Conservation (phyloP, 108 stramenopile genomes). For the Epithemia pelagica region DNA sequence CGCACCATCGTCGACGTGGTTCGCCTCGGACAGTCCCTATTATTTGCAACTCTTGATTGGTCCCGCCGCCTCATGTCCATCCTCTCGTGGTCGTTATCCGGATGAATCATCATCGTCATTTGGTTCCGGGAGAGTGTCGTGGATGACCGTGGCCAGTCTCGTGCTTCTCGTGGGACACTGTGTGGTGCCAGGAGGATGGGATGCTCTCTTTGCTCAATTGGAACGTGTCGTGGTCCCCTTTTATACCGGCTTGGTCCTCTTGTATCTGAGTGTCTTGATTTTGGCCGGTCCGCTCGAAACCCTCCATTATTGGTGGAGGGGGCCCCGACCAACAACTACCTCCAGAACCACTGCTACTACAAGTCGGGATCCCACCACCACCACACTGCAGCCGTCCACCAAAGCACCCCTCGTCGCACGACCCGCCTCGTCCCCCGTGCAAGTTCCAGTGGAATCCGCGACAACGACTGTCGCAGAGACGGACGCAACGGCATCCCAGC, state of each 20-base stretch:
- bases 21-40: background rate
- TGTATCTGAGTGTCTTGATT: background rate
- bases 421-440: background rate
- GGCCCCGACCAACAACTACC: too few relatives aligned
- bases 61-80: background rate
- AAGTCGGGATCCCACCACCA: background rate
- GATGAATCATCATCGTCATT: background rate
- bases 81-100: background rate
- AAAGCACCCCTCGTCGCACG: background rate
- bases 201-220: background rate
- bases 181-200: background rate
- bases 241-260: background rate
- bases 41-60: background rate
- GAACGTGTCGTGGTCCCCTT: background rate
- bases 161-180: background rate
- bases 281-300: background rate
- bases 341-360: background rate
- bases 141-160: background rate
- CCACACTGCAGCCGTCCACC: background rate
- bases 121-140: background rate
- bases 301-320: background rate
- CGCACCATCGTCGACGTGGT: background rate
- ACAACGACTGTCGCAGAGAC: background rate
- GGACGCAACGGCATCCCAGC: background rate
- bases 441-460: background rate